These are phyloP conservation scores for Eimeria acervulina DNA, from an alignment of 169 alveolate species.

Conservation along the genomic window DNA sequence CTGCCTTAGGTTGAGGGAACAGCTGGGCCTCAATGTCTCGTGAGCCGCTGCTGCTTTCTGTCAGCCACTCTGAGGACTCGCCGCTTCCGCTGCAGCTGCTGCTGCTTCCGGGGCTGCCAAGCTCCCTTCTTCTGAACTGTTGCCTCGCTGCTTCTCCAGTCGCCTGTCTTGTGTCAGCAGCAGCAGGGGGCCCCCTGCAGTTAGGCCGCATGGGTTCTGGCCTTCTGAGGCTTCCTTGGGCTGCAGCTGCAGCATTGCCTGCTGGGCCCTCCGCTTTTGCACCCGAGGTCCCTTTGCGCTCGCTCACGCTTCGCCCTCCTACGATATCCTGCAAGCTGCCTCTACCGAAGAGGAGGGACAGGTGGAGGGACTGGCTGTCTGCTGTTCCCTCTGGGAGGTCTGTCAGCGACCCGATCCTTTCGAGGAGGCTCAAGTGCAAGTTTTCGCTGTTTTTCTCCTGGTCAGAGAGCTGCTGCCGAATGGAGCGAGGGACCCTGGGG, in stretches of 20 bases:
- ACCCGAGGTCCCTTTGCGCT: not conserved
- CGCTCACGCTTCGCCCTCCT: not conserved
- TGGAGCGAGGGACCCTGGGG: not conserved
- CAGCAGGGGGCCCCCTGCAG: constrained; percentile 8
- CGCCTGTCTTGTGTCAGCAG: not conserved
- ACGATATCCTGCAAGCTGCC: not conserved
- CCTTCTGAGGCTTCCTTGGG: not conserved
- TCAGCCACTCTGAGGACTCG: constrained; percentile 6
- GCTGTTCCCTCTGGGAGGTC: constrained; percentile 56
- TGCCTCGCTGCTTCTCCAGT: constrained; percentile 34
- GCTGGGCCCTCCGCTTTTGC: not conserved
- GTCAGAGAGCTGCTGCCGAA: constrained; percentile 44
- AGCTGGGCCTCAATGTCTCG: not conserved
- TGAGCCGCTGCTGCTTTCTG: not conserved
- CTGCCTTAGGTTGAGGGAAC: constrained; percentile 6
- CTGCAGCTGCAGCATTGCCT: not conserved
- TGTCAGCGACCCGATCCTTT: constrained; percentile 42
- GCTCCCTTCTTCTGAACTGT: not conserved
- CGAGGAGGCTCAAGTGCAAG: constrained; percentile 54
- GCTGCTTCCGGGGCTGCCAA: constrained; percentile 39
- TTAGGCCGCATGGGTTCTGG: not conserved
- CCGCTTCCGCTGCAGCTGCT: constrained; percentile 74
- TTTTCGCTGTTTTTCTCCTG: constrained; percentile 53
- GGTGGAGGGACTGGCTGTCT: constrained; percentile 63
- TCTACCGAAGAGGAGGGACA: constrained; percentile 59